Conservation (phyloP, 1,139 yeast genomes). For the Keqinozyma sinolaborantium region DNA sequence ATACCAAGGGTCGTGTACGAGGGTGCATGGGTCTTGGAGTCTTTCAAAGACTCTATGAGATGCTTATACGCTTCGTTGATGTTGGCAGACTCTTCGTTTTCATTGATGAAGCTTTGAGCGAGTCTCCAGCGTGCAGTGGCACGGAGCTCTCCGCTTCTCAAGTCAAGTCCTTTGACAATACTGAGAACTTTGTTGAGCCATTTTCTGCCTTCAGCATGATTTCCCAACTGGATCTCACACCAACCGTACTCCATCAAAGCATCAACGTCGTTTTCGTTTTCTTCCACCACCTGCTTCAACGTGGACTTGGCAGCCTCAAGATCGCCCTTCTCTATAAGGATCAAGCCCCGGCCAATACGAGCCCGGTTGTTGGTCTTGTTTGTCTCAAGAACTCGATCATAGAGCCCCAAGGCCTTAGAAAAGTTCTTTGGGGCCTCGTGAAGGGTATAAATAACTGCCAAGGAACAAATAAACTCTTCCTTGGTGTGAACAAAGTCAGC, state of each 20-base stretch:
- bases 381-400: constrained; percentile 53
- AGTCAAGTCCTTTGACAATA: constrained; percentile 46
- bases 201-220: constrained; percentile 52
- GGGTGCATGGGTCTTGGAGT: constrained; percentile 63
- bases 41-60: constrained; percentile 61
- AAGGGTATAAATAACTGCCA: constrained; percentile 78
- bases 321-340: constrained; percentile 64
- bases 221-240: constrained; percentile 62
- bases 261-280: constrained; percentile 51
- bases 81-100: constrained; percentile 17
- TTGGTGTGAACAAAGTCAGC: constrained; percentile 48
- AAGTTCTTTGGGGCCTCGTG: constrained; percentile 89
- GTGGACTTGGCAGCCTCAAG: constrained; percentile 50
- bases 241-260: constrained; percentile 75
- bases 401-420: constrained; percentile 67
- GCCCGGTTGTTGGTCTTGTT: constrained; percentile 54
- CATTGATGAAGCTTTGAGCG: constrained; percentile 51
- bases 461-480: constrained; percentile 57
- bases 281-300: constrained; percentile 47
- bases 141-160: constrained; percentile 49
- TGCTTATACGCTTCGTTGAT: constrained; percentile 46
- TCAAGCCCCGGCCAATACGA: constrained; percentile 76
- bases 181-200: constrained; percentile 44
- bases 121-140: constrained; percentile 70
- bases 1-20: constrained; percentile 79